Conservation (phyloP, 2,329 filamentous ascomycete genomes). For the Ophiocordyceps unilateralis region DNA sequence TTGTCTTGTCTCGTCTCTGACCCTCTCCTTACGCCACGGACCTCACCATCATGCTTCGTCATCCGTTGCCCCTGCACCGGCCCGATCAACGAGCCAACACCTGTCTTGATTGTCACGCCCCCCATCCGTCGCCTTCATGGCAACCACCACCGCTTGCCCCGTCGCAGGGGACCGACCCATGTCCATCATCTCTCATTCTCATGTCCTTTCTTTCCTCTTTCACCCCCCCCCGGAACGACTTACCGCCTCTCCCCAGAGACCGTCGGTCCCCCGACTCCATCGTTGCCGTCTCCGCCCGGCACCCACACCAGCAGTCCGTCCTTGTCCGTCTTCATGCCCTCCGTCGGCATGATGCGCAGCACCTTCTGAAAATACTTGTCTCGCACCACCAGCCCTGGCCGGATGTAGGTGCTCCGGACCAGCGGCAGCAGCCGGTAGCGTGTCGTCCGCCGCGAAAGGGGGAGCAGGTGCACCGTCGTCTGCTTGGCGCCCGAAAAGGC, state of each 20-base stretch:
- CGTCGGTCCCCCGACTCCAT: too few species aligned
- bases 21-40: neutral
- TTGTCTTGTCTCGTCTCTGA: neutral
- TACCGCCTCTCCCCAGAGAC: too few species aligned
- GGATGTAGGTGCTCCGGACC: constrained; percentile 48
- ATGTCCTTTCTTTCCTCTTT: neutral
- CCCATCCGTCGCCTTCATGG: too few species aligned
- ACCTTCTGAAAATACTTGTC: constrained; percentile 92
- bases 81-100: neutral
- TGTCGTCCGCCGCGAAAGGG: constrained; percentile 58
- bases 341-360: constrained; percentile 62
- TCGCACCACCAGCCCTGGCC: constrained; percentile 56
- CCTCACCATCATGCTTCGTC: neutral
- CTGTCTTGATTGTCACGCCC: neutral
- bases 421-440: constrained; percentile 59
- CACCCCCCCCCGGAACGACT: too few species aligned
- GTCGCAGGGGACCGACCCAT: neutral
- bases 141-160: too few species aligned
- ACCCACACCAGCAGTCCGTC: constrained; percentile 49
- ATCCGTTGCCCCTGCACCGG: neutral
- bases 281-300: constrained; percentile 15
- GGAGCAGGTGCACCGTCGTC: constrained; percentile 63
- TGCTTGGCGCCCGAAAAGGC: constrained; percentile 83
- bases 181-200: neutral
- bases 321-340: constrained; percentile 49